These are phyloP conservation scores for Nicotiana rustica DNA, from an alignment of 305 asterid genomes.

Conservation along the genomic window DNA sequence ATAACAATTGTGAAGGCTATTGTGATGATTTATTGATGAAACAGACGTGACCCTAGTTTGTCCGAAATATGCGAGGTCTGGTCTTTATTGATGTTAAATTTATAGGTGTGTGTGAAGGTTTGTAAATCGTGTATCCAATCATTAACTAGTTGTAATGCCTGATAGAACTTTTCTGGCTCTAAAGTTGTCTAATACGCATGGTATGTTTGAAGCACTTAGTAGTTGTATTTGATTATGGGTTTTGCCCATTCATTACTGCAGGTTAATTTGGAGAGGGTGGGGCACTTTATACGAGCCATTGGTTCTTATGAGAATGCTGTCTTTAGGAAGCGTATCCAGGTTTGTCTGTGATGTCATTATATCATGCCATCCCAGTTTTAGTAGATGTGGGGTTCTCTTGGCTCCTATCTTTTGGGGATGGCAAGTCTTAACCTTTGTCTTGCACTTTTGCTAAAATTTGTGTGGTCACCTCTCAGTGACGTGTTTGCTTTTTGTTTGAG, in stretches of 20 bases:
- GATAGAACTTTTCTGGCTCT: background rate
- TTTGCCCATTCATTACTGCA: conserved; percentile 35
- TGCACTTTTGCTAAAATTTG: background rate
- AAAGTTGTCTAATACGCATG: background rate
- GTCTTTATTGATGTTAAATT: background rate
- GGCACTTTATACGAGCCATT: conserved; percentile 58
- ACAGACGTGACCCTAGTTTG: background rate
- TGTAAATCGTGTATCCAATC: background rate
- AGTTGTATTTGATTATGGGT: background rate
- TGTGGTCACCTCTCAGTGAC: background rate
- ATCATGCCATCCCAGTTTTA: background rate
- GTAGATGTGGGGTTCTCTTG: background rate
- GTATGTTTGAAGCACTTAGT: background rate
- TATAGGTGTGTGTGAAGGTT: background rate
- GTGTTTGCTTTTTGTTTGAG: background rate
- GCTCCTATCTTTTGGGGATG: background rate
- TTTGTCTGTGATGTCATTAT: conserved; percentile 23
- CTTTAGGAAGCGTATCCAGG: conserved; percentile 61
- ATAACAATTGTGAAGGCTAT: background rate
- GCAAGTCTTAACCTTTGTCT: background rate
- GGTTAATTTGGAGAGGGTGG: conserved; percentile 63
- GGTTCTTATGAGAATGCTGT: conserved; percentile 54
- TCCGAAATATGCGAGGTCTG: background rate
- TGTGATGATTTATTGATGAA: background rate
- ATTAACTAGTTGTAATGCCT: background rate